Evolutionary conservation across 441 rosid genomes (phyloP), one percentile per base, ranked within the genome.

Genomic region (Syzygium malaccense): DNA sequence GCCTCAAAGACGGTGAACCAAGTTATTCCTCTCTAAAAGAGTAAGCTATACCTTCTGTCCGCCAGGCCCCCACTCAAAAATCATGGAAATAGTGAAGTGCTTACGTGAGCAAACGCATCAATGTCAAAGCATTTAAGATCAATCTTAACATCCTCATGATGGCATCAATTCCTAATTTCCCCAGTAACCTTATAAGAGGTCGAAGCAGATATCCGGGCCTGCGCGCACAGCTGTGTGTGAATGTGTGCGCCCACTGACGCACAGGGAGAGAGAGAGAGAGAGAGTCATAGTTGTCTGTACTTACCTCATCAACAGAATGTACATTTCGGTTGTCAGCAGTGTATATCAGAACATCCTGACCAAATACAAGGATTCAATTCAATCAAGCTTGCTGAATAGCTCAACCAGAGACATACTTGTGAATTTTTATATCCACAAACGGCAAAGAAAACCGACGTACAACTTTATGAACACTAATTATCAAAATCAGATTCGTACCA

Each of bases 281-380:
- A 68, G 75, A 89, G 75, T 78, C 54, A 54, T 75, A 86, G 86
- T 32, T 30, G 32, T 55, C 87, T 49, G 8, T 33, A 64, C 10
- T 89, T 90, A 98, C 99, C 99, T 97, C 99, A 87, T 97, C 98
- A 45, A 98, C 98, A 1, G 96, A 95, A 92, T 97, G 98, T 88
- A 94, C 90, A 88, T 97, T 98, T 88, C 93, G 89, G 92, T 93
- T 92, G 93, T 98, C 99, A 89, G 98, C 98, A 86, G 98, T 98
- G 94, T 97, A 98, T 79, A 98, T 92, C 41, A 93, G 91, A 87
- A 93, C 96, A 94, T 95, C 98, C 99, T 97, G 93, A 64, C 86
- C 85, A 37, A 93, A 64, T 32, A 55, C 79, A 75, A 28, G 56
- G 8, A 28, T 64, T 45, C 26, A 57, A 75, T 75, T 75, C 60